Evolutionary conservation across 108 stramenopile genomes (phyloP), one percentile per base, ranked within the genome.

Genomic region (Aurantiochytrium sp.): DNA sequence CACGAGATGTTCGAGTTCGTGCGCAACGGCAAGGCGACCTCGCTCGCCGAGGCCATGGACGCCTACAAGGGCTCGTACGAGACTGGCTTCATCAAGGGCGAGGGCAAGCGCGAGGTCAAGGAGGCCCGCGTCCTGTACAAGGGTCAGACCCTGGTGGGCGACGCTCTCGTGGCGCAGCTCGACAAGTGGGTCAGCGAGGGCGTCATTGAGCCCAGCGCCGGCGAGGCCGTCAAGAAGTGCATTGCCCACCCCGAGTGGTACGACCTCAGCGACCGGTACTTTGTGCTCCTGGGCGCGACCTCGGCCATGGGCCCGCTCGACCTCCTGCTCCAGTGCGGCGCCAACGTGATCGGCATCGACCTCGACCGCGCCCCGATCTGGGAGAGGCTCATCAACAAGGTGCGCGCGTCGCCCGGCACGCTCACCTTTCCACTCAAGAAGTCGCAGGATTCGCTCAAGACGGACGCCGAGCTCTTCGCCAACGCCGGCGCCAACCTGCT

Each of bases 291-390:
- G 55, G 98, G 98, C n/a, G 98, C 98, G 85, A 96, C 96, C 45
- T 97, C 96, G 27, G 98, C 98, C 85, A 98, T 98, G 98, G 98
- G 98, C 65, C 98, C 98, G n/a, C 93, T 97, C 68, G 90, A 94
- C 59, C 95, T 96, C 2, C 92, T 98, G 55, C 93, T 98, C 89
- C 94, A 95, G 39, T 92, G 97, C 55, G 98, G 98, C 37, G 98
- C 98, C 36, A 98, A 97, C 90, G 95, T 97, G 32, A 91, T 98
- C 89, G 97, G 96, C 31, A 91, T 98, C 87, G 98, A 98, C 92
- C 91, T 98, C 87, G 98, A 98, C 88, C 93, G 98, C 48, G 92
- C 95, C 24, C 53, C 53, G 30, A 96, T 98, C 87, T 98, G 97
- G 97, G 88, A 96, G 88, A 94, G 95, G 55, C 91, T 98, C 86